Evolutionary conservation across 495 filamentous ascomycete genomes (phyloP).

Genomic region (Cairneyella variabilis): DNA sequence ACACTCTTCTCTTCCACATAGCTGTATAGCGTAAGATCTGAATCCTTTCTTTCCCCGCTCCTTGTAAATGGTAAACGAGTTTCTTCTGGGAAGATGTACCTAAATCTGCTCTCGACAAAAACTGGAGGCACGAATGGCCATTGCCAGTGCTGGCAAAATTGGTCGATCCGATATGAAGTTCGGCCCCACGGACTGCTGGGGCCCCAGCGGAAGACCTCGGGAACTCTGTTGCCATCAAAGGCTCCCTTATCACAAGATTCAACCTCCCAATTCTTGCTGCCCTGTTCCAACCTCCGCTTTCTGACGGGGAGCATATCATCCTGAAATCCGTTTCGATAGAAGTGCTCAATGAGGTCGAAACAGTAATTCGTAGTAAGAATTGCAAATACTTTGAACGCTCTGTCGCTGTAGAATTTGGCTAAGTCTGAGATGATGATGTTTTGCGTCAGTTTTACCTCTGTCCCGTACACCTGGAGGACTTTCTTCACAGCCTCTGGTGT

Average conservation of each 20-base stretch:
- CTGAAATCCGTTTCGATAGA: not conserved
- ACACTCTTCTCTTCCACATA: not conserved
- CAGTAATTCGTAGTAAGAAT: not conserved
- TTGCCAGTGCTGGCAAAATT: not conserved
- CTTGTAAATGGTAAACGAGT: not conserved
- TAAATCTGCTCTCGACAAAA: not conserved
- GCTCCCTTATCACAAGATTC: not conserved
- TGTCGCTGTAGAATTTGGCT: not conserved
- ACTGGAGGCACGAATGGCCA: slow-evolving; percentile 1
- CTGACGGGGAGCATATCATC: not conserved
- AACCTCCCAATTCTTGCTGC: not conserved
- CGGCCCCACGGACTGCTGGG: not conserved
- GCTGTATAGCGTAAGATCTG: not conserved
- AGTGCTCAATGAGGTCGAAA: slow-evolving; percentile 1
- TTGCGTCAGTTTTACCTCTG: not conserved
- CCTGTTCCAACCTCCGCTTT: not conserved
- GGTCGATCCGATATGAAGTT: not conserved
- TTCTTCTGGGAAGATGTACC: not conserved
- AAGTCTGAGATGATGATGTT: not conserved
- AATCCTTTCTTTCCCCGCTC: not conserved
- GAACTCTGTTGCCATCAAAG: not conserved
- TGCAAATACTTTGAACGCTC: not conserved
- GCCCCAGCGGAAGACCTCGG: not conserved
- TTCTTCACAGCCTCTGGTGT: not conserved
- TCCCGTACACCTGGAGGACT: not conserved